phyloP scores from a whole-genome alignment of 169 alveolate genomes.

The Cystoisospora suis region DNA sequence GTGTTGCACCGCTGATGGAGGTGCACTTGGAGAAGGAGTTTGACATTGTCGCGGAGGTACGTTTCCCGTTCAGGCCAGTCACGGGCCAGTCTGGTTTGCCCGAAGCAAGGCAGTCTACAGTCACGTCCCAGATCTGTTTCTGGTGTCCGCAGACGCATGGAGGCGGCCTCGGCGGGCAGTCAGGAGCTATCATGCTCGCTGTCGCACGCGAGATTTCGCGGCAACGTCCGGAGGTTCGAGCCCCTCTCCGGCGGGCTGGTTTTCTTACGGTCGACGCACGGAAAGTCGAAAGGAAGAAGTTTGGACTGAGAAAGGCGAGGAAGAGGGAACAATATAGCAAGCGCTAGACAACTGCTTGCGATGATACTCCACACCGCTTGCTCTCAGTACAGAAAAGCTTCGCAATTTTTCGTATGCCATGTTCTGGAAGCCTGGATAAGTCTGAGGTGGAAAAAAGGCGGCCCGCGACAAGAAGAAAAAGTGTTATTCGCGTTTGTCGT shows the following conservation, averaged over 20 bases:
- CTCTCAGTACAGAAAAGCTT: too few relatives aligned
- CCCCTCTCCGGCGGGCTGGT: constrained; percentile 6
- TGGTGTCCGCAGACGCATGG: constrained; percentile 6
- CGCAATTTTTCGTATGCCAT: too few relatives aligned
- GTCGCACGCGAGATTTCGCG: constrained; percentile 26
- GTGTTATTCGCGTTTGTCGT: too few relatives aligned
- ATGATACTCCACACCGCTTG: too few relatives aligned
- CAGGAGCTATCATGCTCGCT: constrained; percentile 54
- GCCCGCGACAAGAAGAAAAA: too few relatives aligned
- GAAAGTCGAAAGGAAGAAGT: constrained; percentile 36
- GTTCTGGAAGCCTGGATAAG: too few relatives aligned
- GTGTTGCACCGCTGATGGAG: constrained; percentile 44
- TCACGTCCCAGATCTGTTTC: background rate
- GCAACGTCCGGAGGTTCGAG: constrained; percentile 17
- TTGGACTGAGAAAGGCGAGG: constrained; percentile 33
- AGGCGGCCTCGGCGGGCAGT: constrained; percentile 48
- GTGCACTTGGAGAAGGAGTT: background rate
- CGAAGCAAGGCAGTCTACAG: background rate
- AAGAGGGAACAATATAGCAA: constrained; percentile 46
- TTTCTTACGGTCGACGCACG: constrained; percentile 32
- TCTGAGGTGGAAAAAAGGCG: too few relatives aligned
- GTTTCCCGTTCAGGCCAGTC: background rate
- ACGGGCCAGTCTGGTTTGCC: background rate
- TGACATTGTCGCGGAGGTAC: constrained; percentile 14
- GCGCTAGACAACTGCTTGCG: background rate